Evolutionary conservation across 2,329 filamentous ascomycete species (phyloP).

Genomic region (Atkinsonella hypoxylon): DNA sequence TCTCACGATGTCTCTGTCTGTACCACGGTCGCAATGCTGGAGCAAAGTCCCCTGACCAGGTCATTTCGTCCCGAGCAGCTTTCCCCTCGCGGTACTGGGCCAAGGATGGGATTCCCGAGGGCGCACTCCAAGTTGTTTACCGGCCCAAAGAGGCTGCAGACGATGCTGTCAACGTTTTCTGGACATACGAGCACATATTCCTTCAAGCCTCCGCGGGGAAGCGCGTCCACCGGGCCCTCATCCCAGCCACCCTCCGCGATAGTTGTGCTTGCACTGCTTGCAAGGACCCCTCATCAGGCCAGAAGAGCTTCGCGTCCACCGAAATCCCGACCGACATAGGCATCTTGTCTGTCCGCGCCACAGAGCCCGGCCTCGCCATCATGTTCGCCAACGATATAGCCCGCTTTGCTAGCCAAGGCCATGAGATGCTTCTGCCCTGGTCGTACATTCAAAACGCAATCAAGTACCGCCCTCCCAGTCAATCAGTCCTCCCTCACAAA

Average conservation of each 20-base stretch:
- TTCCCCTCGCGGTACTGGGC: conserved; percentile 6
- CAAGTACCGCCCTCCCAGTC: conserved; percentile 8
- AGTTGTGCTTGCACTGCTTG: conserved; percentile 40
- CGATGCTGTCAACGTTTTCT: conserved; percentile 14
- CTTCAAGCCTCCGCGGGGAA: conserved; percentile 14
- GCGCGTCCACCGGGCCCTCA: conserved; percentile 13
- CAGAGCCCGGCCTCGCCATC: conserved; percentile 36
- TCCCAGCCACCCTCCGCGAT: conserved; percentile 34
- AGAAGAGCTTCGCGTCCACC: conserved; percentile 38
- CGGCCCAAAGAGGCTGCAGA: background rate
- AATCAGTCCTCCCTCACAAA: conserved; percentile 13
- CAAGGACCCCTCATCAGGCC: conserved; percentile 45
- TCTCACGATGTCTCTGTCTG: background rate
- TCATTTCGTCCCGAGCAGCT: background rate
- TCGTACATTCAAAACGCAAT: conserved; percentile 24
- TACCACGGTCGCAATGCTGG: background rate
- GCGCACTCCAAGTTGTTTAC: conserved; percentile 8
- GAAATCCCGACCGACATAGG: conserved; percentile 25
- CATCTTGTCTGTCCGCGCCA: conserved; percentile 18
- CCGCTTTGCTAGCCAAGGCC: conserved; percentile 13
- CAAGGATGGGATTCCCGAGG: conserved; percentile 8
- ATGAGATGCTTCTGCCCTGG: conserved; percentile 23
- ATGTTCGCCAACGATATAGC: conserved; percentile 43
- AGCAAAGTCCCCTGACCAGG: background rate
- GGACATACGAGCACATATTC: conserved; percentile 16